Evolutionary conservation across 2,329 filamentous ascomycete genomes (phyloP), one percentile per base, ranked within the genome.

Genomic region (Pseudogymnoascus sp.): DNA sequence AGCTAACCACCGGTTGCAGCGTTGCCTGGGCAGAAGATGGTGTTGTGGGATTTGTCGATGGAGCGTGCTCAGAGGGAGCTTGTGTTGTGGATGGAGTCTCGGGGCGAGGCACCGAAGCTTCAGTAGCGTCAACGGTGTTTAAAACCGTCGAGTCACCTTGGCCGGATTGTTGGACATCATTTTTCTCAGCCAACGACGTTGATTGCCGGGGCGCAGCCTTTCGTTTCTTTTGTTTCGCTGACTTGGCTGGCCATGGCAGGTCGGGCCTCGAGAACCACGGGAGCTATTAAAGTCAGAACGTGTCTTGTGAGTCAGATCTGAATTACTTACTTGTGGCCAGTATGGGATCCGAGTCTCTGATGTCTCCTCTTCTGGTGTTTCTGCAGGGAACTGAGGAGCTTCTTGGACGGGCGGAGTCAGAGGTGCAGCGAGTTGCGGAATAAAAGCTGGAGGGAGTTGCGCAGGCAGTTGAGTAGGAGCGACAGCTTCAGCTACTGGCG

Each of bases 191-290:
- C 23, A 28, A 11, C 30, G 30, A 9, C 42, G 41, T 25, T 7
- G 42, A 52, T 30, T 52, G 42, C 6, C 25, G 25, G 23, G 42
- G 3, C 12, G 5, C 42, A 30, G 14, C 7, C 42, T 52, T 52
- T 58, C 19, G 60, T 55, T 60, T 72, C 73, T 65, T 75, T 80
- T 71, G 36, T 75, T 73, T 67, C 74, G 78, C 11, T 74, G 72
- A 67, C 67, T 73, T 76, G 3, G 69, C 68, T 11, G 84, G 84
- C 68, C 84, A 87, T 8, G 76, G 74, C 28, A 73, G 67, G 33
- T 82, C 79, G 3, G 82, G 80, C 33, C 72, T 73, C 0, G 83
- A 85, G 25, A 79, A 69, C 84, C 84, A 87, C 8, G 84, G 84
- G 8, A 87, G 74, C 82, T 86, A 35, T 5, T 59, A 19, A 38